Evolutionary conservation across 768 basidiomycete species (phyloP), one percentile per base, ranked within the genome.

Genomic region (Boletus fagicola): DNA sequence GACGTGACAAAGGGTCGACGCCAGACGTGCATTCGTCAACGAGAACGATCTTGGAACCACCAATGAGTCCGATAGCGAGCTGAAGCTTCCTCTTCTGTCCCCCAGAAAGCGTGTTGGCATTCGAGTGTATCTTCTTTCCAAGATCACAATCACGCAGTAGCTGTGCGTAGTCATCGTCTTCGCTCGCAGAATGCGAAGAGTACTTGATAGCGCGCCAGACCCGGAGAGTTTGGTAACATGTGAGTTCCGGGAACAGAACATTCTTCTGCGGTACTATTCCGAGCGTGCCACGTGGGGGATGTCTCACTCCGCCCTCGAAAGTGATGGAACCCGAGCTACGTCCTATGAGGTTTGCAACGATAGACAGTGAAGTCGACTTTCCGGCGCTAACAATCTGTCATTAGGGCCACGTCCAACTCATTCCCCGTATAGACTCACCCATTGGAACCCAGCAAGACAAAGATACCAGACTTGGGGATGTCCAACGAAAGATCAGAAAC

Each of bases 251-350:
- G 66, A 91, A 89, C 3, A 92, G 76, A 5, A 92, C 89, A 62
- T 92, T 91, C 74, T 88, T 90, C 74, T 92, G 90, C 1, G 89
- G 88, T 0, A 90, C 88, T 56, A 92, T 85, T 2, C 90, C 90
- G 18, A 92, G 68, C 0, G 81, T 81, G 8, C 88, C 88, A 0
- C 83, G 83, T 5, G 85, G 76, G 8, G 86, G 85, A 30, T 75
- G 75, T 40, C 77, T 65, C 18, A 73, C 68, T 0, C 83, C 83
- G 36, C 83, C 83, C 62, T 81, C 82, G 56, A 78, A 80, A 0
- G 76, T 73, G 18, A 92, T 76, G 3, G 76, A 74, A 33, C 90
- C 90, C 26, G 77, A 72, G 5, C 82, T 85, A 20, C 78, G 80
- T 7, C 81, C 82, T 10, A 83, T 70, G 12, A 92, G 75, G 3